Base-by-base conservation (phyloP, 208 protist species). In the Trypanosoma mega region DNA sequence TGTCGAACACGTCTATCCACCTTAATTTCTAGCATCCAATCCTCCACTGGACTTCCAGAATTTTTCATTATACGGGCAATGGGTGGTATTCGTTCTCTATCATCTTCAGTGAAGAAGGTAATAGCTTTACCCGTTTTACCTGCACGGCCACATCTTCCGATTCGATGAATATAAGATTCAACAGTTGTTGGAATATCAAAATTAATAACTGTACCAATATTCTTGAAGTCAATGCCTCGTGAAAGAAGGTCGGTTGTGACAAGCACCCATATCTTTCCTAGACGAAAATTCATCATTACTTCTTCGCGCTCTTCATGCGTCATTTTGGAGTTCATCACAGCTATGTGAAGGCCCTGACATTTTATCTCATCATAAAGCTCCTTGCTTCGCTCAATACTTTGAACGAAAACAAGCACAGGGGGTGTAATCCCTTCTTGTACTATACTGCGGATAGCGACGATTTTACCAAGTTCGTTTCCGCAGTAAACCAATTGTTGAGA, bases 171-270 rank as follows among this genome's bases (percentile, higher is more conserved):
- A 70, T 99, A 99, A 20, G 73, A 86, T 30, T 96, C 84, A 5
- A 97, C 71, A 1, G 90, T 96, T 11, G 91, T 78, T 1, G 98
- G 98, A 48, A 99, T 97, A 74, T 99, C 98, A 72, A 98, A 99
- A 82, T 99, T 99, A 78, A 99, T 97, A 21, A 99, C 98, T 5
- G 89, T 91, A 44, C 85, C 85, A 24, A 99, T 92, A 56, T 96
- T 97, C 55, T 97, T 98, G 67, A 99, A 99, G 74, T 99, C 97
- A 52, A 99, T 98, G 76, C 98, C 98, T 34, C 98, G 87, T 3
- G 94, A 93, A 56, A 99, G 87, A 44, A 99, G 74, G 39, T 99
- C 97, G 14, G 98, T 99, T 41, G 92, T 93, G 53, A 99, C 94
- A 37, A 99, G 81, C 3, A 99, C 70, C 94, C 97, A 99, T 23